Evolutionary conservation across 2,329 filamentous ascomycete species (phyloP).

Genomic region (Cladobotryum protrusum): DNA sequence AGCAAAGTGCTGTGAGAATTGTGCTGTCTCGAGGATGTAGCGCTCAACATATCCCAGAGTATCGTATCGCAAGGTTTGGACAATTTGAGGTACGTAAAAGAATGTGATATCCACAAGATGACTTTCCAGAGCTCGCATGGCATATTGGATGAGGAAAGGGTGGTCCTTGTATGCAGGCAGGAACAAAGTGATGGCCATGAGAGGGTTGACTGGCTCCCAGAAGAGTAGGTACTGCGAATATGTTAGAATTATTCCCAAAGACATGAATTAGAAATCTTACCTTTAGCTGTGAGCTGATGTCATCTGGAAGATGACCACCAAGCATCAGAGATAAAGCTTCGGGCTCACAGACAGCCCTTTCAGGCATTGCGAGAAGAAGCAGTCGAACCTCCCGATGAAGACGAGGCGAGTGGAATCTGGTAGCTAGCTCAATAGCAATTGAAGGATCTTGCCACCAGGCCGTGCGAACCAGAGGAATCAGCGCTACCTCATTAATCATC

Average conservation of each 20-base stretch:
- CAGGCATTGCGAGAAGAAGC: slow-evolving; percentile 74
- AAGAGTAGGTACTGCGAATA: slow-evolving; percentile 69
- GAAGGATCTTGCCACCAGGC: slow-evolving; percentile 84
- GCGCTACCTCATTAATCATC: slow-evolving; percentile 35
- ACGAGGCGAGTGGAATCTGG: slow-evolving; percentile 69
- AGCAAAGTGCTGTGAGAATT: slow-evolving; percentile 95
- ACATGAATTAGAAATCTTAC: slow-evolving; percentile 33
- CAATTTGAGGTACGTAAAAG: slow-evolving; percentile 98
- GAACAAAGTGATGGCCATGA: slow-evolving; percentile 91
- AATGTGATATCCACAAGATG: slow-evolving; percentile 97
- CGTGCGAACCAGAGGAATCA: slow-evolving; percentile 63
- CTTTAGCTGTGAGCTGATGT: slow-evolving; percentile 76
- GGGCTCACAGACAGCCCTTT: slow-evolving; percentile 73
- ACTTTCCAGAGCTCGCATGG: slow-evolving; percentile 88
- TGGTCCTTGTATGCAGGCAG: slow-evolving; percentile 85
- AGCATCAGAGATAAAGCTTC: slow-evolving; percentile 80
- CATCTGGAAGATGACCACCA: slow-evolving; percentile 65
- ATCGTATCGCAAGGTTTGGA: slow-evolving; percentile 92
- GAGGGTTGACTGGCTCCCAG: slow-evolving; percentile 88
- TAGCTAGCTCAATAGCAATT: slow-evolving; percentile 78
- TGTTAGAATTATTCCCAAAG: slow-evolving; percentile 13
- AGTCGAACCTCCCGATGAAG: slow-evolving; percentile 71
- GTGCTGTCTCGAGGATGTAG: slow-evolving; percentile 94
- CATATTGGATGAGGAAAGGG: slow-evolving; percentile 91
- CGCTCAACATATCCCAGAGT: slow-evolving; percentile 88